Conservation (phyloP, 768 basidiomycete species). For the Trametes elegans region DNA sequence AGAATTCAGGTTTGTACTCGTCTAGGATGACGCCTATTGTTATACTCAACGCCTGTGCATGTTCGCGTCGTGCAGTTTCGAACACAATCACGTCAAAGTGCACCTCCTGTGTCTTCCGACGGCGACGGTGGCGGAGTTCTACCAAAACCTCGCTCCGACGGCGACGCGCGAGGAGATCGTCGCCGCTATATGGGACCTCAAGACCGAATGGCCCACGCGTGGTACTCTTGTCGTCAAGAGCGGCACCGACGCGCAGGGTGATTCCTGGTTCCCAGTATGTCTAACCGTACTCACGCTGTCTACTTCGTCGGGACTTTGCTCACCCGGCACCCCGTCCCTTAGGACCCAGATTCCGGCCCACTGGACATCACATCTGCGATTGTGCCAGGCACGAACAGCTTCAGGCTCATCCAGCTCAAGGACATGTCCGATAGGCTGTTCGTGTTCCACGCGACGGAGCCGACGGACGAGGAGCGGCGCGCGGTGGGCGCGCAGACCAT, state of each 20-base stretch:
- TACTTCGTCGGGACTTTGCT: not conserved
- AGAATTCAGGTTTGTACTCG: not conserved
- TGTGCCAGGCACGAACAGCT: conserved; percentile 18
- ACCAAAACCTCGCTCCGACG: conserved; percentile 1
- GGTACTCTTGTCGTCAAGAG: conserved; percentile 20
- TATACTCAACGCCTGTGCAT: not conserved
- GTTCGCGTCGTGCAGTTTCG: not conserved
- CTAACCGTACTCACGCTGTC: not conserved
- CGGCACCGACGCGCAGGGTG: not conserved
- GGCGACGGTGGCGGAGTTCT: conserved; percentile 5
- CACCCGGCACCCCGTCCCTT: not conserved
- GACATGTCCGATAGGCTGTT: conserved; percentile 23
- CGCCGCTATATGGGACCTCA: conserved; percentile 14
- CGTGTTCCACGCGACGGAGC: conserved; percentile 22
- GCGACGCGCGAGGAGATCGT: conserved; percentile 15
- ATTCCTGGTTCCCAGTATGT: conserved; percentile 16
- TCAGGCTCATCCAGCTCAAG: conserved; percentile 22
- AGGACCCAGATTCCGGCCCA: conserved; percentile 19
- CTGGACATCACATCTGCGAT: conserved; percentile 23
- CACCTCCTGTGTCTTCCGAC: conserved; percentile 23
- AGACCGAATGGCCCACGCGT: conserved; percentile 18
- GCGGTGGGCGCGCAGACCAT: not conserved
- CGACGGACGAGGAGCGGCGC: conserved; percentile 9
- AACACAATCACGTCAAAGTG: conserved; percentile 8
- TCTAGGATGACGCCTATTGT: too few species aligned